A percentile compares a stretch with the other conserved stretches of the same genome.
phyloP scores from a whole-genome alignment of 345 rosid species.

The Sapria himalayana region DNA sequence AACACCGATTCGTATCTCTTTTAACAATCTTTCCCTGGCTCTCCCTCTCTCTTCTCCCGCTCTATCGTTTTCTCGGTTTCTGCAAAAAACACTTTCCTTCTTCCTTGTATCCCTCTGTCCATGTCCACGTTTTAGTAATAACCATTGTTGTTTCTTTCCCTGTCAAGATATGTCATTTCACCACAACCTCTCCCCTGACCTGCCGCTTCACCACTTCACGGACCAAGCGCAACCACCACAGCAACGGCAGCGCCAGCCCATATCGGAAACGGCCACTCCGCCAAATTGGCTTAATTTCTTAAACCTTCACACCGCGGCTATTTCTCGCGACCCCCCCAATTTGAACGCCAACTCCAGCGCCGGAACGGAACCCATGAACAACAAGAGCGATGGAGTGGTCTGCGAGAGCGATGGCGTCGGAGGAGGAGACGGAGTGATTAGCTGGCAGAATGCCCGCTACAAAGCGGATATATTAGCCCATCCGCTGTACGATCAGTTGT shows the following conservation, averaged over 20 bases:
- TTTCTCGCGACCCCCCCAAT: constrained; percentile 29
- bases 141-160: constrained; percentile 13
- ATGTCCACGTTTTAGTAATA: constrained; percentile 14
- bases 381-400: constrained; percentile 22
- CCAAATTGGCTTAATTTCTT: constrained; percentile 90
- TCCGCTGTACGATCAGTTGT: constrained; percentile 76
- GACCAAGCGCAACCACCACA: constrained; percentile 27
- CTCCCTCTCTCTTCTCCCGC: constrained; percentile 7
- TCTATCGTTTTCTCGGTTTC: not conserved
- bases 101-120: constrained; percentile 5
- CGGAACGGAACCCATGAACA: constrained; percentile 12
- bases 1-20: not conserved
- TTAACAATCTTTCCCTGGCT: constrained; percentile 2
- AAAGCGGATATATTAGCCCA: constrained; percentile 81
- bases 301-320: constrained; percentile 41
- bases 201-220: constrained; percentile 59
- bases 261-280: constrained; percentile 20
- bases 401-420: constrained; percentile 16
- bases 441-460: constrained; percentile 73
- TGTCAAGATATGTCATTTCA: constrained; percentile 56
- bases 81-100: no score
- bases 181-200: constrained; percentile 48
- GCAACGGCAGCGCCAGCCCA: constrained; percentile 19
- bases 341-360: constrained; percentile 16
- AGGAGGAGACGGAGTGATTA: constrained; percentile 28